Evolutionary conservation across 257 asterid genomes (phyloP).

Genomic region (Petrea volubilis): DNA sequence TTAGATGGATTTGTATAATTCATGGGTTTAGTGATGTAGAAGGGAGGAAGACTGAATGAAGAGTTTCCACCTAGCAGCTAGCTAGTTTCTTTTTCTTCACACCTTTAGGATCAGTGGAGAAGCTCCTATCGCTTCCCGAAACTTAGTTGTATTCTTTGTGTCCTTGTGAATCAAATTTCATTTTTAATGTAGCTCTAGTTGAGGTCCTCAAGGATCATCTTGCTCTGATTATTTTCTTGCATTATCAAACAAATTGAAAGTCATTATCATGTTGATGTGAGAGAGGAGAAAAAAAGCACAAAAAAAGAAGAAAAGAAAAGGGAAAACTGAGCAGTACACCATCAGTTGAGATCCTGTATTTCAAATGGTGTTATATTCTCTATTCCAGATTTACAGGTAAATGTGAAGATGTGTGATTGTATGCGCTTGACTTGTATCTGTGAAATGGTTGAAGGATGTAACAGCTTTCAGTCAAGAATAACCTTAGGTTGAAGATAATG

Average conservation of each 20-base stretch:
- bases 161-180: too few relatives aligned
- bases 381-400: too few relatives aligned
- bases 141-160: constrained; percentile 23
- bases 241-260: too few relatives aligned
- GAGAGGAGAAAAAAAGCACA: too few relatives aligned
- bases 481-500: not conserved
- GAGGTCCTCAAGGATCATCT: not conserved
- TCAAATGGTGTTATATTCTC: too few relatives aligned
- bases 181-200: too few relatives aligned
- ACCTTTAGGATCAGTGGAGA: constrained; percentile 14
- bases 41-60: constrained; percentile 30
- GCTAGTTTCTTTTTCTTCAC: not conserved
- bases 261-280: not conserved
- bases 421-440: too few relatives aligned
- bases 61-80: constrained; percentile 22
- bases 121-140: constrained; percentile 5
- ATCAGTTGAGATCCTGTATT: too few relatives aligned
- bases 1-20: constrained; percentile 41
- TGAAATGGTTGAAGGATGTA: too few relatives aligned
- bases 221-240: not conserved
- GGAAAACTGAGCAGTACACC: too few relatives aligned
- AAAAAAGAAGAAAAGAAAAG: too few relatives aligned
- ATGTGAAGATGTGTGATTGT: too few relatives aligned
- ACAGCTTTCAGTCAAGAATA: not conserved
- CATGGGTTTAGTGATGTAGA: constrained; percentile 47